These are phyloP conservation scores for Calycina marina DNA, from an alignment of 2,329 filamentous ascomycete genomes.

Conservation along the genomic window DNA sequence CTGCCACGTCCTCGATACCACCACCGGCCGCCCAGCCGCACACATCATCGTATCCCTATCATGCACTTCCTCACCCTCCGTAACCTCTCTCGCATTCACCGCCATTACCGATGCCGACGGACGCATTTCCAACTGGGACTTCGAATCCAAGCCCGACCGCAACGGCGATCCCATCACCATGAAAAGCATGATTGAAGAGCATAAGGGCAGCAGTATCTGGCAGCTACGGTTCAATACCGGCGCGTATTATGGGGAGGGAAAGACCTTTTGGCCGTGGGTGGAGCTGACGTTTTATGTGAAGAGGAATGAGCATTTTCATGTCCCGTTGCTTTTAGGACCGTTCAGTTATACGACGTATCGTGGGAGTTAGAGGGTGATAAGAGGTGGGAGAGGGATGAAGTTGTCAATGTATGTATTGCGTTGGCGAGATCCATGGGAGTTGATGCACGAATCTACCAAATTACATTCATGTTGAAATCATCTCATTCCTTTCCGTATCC, in stretches of 20 bases:
- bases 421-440: background rate
- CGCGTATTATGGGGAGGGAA: conserved; percentile 51
- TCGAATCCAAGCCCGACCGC: background rate
- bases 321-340: conserved; percentile 62
- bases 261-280: conserved; percentile 42
- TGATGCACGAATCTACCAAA: too few species aligned
- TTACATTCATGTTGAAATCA: too few species aligned
- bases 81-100: conserved; percentile 35
- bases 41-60: conserved; percentile 42
- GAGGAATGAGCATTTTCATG: conserved; percentile 56
- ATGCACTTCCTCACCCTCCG: conserved; percentile 17
- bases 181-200: conserved; percentile 8
- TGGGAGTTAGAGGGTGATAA: conserved; percentile 47
- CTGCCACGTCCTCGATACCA: conserved; percentile 76
- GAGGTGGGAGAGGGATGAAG: too few species aligned
- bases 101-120: conserved; percentile 65
- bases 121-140: conserved; percentile 50
- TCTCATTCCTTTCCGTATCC: too few species aligned
- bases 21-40: conserved; percentile 53
- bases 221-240: conserved; percentile 60
- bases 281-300: conserved; percentile 37
- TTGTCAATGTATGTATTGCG: background rate
- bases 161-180: conserved; percentile 7
- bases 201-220: conserved; percentile 33
- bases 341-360: conserved; percentile 75